Base-by-base conservation (phyloP, 345 rosid genomes). In the Orychophragmus violaceus region DNA sequence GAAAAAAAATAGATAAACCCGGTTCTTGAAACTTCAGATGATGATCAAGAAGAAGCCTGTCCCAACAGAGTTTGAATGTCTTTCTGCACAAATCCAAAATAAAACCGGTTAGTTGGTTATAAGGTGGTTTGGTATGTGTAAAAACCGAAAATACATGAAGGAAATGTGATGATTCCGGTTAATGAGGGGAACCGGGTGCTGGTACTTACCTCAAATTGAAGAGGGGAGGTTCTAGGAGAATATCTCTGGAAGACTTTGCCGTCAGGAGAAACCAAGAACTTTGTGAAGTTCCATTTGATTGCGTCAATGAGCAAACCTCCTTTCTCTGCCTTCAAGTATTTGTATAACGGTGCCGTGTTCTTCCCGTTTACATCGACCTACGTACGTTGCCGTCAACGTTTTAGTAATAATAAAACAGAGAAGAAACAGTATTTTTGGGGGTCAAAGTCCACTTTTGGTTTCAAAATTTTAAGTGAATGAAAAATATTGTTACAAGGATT, bases 241-340 rank as follows among this genome's bases (percentile, higher is more conserved):
- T 85, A 86, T 86, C 96, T 77, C 52, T 82, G 87, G 49, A 74
- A 83, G 44, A 85, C 93, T 69, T 80, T 84, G 24, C 98, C 98
- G 65, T 82, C 82, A 69, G 82, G 85, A 70, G 85, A 76, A 2
- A 86, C 86, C 80, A 93, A 75, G 76, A 89, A 87, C 66, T 89
- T 93, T 1, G 98, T 89, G 81, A 93, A 93, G 68, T 93, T 93
- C 98, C 98, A 93, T 59, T 93, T 93, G 79, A 93, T 87, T 45
- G 85, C 84, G 27, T 85, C 90, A 75, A 83, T 90, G 2, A 93
- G 72, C 41, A 57, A 78, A 32, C 95, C 97, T 13, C 94, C 91
- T 75, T 93, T 87, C 80, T 87, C 80, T 10, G 94, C 76, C 73
- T 93, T 93, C 25, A 90, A 77, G 78, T 80, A 93, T 74, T 82